Conservation (phyloP, 352 stramenopile genomes). For the Phytophthora idaei region DNA sequence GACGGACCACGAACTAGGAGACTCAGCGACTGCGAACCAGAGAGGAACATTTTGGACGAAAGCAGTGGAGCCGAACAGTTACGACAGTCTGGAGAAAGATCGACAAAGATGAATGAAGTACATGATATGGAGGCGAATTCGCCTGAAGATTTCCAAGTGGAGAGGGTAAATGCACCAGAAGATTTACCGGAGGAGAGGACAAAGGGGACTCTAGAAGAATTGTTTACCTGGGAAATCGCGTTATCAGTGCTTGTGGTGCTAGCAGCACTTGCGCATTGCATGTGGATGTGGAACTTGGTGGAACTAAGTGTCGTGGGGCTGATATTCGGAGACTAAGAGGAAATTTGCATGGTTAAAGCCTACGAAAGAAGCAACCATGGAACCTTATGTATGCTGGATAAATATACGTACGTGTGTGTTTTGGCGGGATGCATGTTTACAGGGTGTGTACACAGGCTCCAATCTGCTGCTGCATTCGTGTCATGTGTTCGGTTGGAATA, state of each 20-base stretch:
- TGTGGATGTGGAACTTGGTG: slow-evolving; percentile 35
- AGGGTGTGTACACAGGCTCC: slow-evolving; percentile 1
- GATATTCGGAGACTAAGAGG: slow-evolving; percentile 11
- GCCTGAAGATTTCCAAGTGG: neutral
- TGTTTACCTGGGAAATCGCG: slow-evolving; percentile 18
- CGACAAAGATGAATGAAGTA: neutral
- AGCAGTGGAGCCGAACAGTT: slow-evolving; percentile 26
- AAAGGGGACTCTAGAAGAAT: slow-evolving; percentile 9
- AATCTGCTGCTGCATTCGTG: slow-evolving; percentile 33
- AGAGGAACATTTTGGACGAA: slow-evolving; percentile 22
- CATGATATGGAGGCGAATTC: neutral
- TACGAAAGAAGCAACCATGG: too few species aligned
- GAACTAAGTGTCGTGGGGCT: slow-evolving; percentile 22
- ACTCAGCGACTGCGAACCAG: slow-evolving; percentile 2
- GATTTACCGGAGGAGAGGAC: neutral
- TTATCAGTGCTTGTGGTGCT: slow-evolving; percentile 24
- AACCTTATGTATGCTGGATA: neutral
- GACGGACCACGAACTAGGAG: slow-evolving; percentile 22
- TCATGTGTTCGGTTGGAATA: slow-evolving; percentile 14
- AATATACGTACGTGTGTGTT: slow-evolving; percentile 11
- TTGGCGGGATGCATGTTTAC: neutral
- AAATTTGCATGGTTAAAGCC: neutral
- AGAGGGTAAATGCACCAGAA: neutral
- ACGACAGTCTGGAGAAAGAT: slow-evolving; percentile 7
- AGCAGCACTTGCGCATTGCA: slow-evolving; percentile 23